Evolutionary conservation across 192 early-diverging fungal species (phyloP), one percentile per base, ranked within the genome.

Genomic region (Pilaira anomala): DNA sequence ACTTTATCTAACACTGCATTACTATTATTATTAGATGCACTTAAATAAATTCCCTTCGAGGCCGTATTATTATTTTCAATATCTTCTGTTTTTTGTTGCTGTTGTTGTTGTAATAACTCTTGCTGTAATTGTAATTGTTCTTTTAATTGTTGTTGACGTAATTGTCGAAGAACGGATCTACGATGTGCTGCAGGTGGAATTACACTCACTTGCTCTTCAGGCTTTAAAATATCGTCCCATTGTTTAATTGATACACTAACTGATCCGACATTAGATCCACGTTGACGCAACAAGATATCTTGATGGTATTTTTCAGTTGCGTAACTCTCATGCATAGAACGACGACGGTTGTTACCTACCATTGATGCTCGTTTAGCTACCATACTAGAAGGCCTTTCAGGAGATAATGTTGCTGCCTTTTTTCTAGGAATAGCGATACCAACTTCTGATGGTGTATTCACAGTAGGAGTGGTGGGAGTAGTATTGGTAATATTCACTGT

Each of bases 341-440:
- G 26, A 13, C 55, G 65, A 13, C 60, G 67, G 19, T 28, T 22
- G 16, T 52, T 52, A 8, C 53, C 61, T 8, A 48, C 48, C 53
- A 67, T 67, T 5, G 74, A 76, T 7, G 65, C 54, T 11, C 74
- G 64, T 33, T 76, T 76, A 39, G 74, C 68, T 9, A 71, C 74
- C 56, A 67, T 63, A 29, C 65, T 67, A 21, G 74, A 71, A 33
- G 74, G 74, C 29, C 74, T 48, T 28, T 71, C 68, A 2, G 61
- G 62, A 2, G 30, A 36, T 25, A 22, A 21, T 22, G 24, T 28
- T 25, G 24, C 8, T 18, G 26, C 21, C 1, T 19, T 29, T 14
- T 48, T 18, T 29, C 45, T 28, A 48, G 4, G 33, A 4, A 36
- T 36, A 16, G 22, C 51, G 8, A 28, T 22, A 7, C 19, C 28